Evolutionary conservation across 2,329 filamentous ascomycete species (phyloP).

Genomic region (Alternaria postmessia): DNA sequence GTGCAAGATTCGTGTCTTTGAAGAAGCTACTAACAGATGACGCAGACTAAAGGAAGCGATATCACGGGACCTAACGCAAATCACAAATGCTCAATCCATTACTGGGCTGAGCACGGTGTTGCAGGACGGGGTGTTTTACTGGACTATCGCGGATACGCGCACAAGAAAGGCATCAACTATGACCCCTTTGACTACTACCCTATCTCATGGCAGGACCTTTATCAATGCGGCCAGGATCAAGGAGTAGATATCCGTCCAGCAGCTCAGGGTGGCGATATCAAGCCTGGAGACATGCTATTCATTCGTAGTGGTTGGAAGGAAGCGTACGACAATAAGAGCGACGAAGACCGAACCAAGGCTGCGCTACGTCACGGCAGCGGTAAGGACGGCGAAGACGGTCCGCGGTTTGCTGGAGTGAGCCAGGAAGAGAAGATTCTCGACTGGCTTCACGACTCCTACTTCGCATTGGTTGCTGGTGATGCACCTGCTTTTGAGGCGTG

Average conservation of each 20-base stretch:
- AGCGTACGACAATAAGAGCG: slow-evolving; percentile 59
- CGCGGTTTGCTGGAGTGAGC: slow-evolving; percentile 59
- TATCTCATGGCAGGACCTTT: slow-evolving; percentile 59
- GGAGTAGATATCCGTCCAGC: slow-evolving; percentile 67
- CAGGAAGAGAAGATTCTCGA: slow-evolving; percentile 65
- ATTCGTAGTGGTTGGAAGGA: slow-evolving; percentile 70
- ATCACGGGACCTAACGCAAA: slow-evolving; percentile 52
- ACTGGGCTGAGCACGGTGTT: slow-evolving; percentile 57
- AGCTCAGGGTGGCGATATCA: slow-evolving; percentile 63
- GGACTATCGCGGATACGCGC: slow-evolving; percentile 54
- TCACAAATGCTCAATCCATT: slow-evolving; percentile 56
- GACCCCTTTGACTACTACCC: slow-evolving; percentile 54
- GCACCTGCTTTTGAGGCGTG: slow-evolving; percentile 70
- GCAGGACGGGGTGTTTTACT: slow-evolving; percentile 56
- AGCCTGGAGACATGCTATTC: slow-evolving; percentile 71
- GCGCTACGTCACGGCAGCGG: slow-evolving; percentile 56
- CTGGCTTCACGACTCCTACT: slow-evolving; percentile 75
- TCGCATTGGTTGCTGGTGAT: slow-evolving; percentile 71
- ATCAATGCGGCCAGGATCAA: slow-evolving; percentile 66
- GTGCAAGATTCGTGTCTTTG: neutral
- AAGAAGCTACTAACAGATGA: neutral
- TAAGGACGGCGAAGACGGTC: slow-evolving; percentile 48
- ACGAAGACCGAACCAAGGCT: slow-evolving; percentile 45
- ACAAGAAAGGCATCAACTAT: slow-evolving; percentile 53
- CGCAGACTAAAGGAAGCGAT: slow-evolving; percentile 51